Percentiles rank a stretch among this genome's conserved stretches.
Evolutionary conservation across 768 basidiomycete genomes (phyloP).

Genomic region (Russula compacta): DNA sequence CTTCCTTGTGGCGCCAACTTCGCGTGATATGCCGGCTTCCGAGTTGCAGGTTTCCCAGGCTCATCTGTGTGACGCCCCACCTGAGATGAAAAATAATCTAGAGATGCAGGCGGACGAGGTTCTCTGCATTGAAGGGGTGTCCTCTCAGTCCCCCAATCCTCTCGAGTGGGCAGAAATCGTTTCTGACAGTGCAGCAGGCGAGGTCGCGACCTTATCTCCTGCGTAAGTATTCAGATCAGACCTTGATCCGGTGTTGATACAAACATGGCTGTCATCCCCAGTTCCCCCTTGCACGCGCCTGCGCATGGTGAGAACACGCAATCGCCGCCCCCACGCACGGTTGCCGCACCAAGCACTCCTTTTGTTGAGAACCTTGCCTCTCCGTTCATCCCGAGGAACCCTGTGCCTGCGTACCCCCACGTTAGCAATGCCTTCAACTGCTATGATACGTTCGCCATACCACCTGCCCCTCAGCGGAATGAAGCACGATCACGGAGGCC

Average conservation of each 20-base stretch:
- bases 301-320: background rate
- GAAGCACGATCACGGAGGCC: background rate
- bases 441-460: constrained; percentile 38
- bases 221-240: background rate
- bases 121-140: background rate
- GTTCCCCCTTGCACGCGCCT: background rate
- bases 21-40: background rate
- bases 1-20: background rate
- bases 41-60: background rate
- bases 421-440: constrained; percentile 40
- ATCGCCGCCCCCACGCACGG: background rate
- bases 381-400: constrained; percentile 23
- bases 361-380: constrained; percentile 21
- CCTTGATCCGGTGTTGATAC: background rate
- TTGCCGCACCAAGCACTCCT: constrained; percentile 5
- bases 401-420: constrained; percentile 33
- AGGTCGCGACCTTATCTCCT: background rate
- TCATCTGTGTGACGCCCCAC: background rate
- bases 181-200: background rate
- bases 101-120: background rate
- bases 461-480: constrained; percentile 25
- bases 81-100: background rate
- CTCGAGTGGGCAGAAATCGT: background rate
- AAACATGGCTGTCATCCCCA: background rate
- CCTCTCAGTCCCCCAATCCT: background rate